Evolutionary conservation across 139 green algal genomes (phyloP).

Genomic region (Spirogloea muscicola): DNA sequence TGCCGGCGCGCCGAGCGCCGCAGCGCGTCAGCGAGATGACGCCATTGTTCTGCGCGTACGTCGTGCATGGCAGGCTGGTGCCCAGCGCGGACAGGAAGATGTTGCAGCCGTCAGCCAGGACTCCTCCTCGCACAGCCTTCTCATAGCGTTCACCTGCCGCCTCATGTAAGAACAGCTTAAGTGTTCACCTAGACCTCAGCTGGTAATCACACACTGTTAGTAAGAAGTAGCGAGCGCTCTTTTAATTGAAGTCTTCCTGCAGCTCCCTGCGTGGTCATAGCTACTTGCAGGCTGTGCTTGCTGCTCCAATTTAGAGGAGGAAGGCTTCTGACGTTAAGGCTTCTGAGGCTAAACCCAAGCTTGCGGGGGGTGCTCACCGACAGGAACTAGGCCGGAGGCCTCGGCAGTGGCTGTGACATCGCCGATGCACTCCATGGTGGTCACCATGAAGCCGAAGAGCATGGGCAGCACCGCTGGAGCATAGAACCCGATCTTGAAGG

Average conservation of each 20-base stretch:
- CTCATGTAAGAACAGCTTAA: not conserved
- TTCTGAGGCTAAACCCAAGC: too few relatives aligned
- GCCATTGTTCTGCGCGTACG: conserved; percentile 32
- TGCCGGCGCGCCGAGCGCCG: not conserved
- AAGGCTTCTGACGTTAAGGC: not conserved
- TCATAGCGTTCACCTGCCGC: conserved; percentile 14
- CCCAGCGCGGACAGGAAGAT: conserved; percentile 9
- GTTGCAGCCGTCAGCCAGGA: conserved; percentile 12
- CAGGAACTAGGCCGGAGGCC: conserved; percentile 20
- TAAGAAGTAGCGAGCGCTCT: not conserved
- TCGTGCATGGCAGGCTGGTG: conserved; percentile 15
- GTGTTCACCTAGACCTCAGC: not conserved
- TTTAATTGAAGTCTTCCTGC: not conserved
- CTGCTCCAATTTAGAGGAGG: not conserved
- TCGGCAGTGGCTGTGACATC: conserved; percentile 24
- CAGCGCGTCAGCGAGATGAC: conserved; percentile 17
- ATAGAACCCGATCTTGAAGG: conserved; percentile 66
- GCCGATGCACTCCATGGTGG: conserved; percentile 50
- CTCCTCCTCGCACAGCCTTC: not conserved
- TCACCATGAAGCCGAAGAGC: conserved; percentile 60
- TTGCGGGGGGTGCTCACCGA: conserved; percentile 15
- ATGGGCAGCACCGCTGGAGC: conserved; percentile 56
- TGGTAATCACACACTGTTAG: not conserved
- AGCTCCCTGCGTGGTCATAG: not conserved
- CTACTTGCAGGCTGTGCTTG: not conserved